Base-by-base conservation (phyloP, 257 asterid genomes). In the Gentiana straminea region DNA sequence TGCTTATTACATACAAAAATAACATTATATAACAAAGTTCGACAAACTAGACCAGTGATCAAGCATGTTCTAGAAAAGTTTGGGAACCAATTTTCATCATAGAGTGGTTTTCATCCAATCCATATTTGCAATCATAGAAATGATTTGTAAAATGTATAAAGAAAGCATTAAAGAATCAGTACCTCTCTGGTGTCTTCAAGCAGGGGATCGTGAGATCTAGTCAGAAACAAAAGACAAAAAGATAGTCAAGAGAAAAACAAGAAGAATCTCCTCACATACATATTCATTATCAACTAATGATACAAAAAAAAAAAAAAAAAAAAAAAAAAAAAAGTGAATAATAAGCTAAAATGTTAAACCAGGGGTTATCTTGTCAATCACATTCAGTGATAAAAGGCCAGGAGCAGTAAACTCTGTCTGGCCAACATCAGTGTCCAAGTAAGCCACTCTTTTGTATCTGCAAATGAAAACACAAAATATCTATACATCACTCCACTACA, bases 371-470 rank as follows among this genome's bases (percentile, higher is more conserved):
- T 75, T 80, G 84, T 92, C 95, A 8, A 92, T 79, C 48, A 80
- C 66, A 43, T 79, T 77, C 35, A 92, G 89, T 11, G 95, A 85
- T 44, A 88, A 68, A 37, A 89, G 84, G 50, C 97, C 97, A 49
- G 95, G 93, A 64, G 95, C 82, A 52, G 95, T 92, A 71, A 92
- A 92, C 75, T 88, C 98, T 7, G 95, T 64, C 84, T 88, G 98
- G 57, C 97, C 97, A 70, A 85, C 95, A 75, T 92, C 98, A 49
- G 97, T 92, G 70, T 92, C 98, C 68, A 92, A 84, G 71, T 79
- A 92, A 74, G 94, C 95, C 64, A 88, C 97, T 48, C 68, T 85
- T 65, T 74, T 78, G 73, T 81, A 86, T 80, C 98, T 92, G 84
- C 68, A 63, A 38, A 32, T 32, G 9, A 8, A 13, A 57, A 64